Conservation (phyloP, 2,329 filamentous ascomycete genomes). For the Colletotrichum graminicola region DNA sequence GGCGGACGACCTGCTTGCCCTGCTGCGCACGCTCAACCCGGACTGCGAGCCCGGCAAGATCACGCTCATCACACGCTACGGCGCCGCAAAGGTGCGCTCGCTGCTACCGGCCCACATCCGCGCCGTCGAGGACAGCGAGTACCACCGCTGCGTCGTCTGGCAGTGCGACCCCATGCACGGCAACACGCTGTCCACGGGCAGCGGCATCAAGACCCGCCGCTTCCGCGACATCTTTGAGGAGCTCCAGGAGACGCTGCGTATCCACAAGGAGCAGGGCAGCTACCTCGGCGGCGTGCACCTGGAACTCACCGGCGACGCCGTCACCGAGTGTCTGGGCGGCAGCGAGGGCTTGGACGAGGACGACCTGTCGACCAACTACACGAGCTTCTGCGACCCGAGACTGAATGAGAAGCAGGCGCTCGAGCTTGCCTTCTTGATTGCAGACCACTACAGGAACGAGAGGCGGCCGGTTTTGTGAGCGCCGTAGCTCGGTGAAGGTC, state of each 20-base stretch:
- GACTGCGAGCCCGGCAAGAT: slow-evolving; percentile 87
- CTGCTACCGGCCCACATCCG: slow-evolving; percentile 89
- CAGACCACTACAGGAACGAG: slow-evolving; percentile 75
- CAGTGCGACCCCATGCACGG: slow-evolving; percentile 99
- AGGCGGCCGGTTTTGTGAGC: slow-evolving; percentile 42
- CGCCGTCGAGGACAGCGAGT: slow-evolving; percentile 85
- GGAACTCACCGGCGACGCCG: slow-evolving; percentile 93
- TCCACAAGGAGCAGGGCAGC: slow-evolving; percentile 85
- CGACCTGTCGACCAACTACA: slow-evolving; percentile 91
- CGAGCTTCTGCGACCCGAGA: slow-evolving; percentile 93
- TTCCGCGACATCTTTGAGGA: slow-evolving; percentile 93
- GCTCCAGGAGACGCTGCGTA: slow-evolving; percentile 83
- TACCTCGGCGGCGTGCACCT: slow-evolving; percentile 95
- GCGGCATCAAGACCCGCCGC: slow-evolving; percentile 90
- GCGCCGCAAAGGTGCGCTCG: slow-evolving; percentile 78
- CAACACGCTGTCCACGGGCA: slow-evolving; percentile 75
- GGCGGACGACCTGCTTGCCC: slow-evolving; percentile 77
- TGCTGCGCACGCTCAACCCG: slow-evolving; percentile 91
- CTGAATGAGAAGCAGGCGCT: slow-evolving; percentile 98
- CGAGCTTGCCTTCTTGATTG: slow-evolving; percentile 93
- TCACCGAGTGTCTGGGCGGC: slow-evolving; percentile 95
- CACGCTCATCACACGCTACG: slow-evolving; percentile 96
- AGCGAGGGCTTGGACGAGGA: slow-evolving; percentile 89
- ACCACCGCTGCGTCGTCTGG: slow-evolving; percentile 81
- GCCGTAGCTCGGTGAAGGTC: neutral